Base-by-base conservation (phyloP, 495 filamentous ascomycete genomes). In the Penicillium turbatum region DNA sequence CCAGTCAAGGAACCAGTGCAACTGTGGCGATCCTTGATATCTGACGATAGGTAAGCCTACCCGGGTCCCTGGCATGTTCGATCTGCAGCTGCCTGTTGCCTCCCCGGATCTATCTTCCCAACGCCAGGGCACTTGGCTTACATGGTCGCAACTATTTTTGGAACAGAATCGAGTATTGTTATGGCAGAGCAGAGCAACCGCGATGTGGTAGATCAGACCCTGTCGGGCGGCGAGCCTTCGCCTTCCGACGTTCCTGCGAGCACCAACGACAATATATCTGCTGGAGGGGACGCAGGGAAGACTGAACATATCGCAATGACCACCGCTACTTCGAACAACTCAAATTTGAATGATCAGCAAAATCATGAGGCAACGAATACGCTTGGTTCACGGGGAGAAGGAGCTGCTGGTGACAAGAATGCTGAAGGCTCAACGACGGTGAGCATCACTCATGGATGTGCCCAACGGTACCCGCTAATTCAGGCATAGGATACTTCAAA, bases 161-260 rank as follows among this genome's bases (percentile, higher is more conserved):
- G 31, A 54, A 61, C 74, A 87, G 84, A 75, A 68, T 72, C 80
- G 70, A 74, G 76, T 69, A 78, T 85, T 87, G 85, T 86, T 86
- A 88, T 88, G 85, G 85, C 85, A 87, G 84, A 87, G 83, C 82
- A 83, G 80, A 81, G 69, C 69, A 74, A 70, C 78, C 82, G 84
- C 76, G 80, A 88, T 88, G 85, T 87, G 85, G 84, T 87, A 86
- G 80, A 85, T 77, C 75, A 84, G 82, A 79, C 79, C 76, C 76
- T 75, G 85, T 87, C 84, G 85, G 81, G 83, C 79, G 82, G 84
- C 82, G 82, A 82, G 67, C 65, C 70, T 72, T 83, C 82, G 82
- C 79, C 80, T 75, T 82, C 83, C 82, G 85, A 83, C 81, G 83
- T 79, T 79, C 73, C 79, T 85, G 83, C 79, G 81, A 83, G 76